A percentile compares a stretch with the other conserved stretches of the same genome.
These are phyloP conservation scores for Dactylellina cionopaga DNA, from an alignment of 2,329 filamentous ascomycete genomes.

Conservation along the genomic window DNA sequence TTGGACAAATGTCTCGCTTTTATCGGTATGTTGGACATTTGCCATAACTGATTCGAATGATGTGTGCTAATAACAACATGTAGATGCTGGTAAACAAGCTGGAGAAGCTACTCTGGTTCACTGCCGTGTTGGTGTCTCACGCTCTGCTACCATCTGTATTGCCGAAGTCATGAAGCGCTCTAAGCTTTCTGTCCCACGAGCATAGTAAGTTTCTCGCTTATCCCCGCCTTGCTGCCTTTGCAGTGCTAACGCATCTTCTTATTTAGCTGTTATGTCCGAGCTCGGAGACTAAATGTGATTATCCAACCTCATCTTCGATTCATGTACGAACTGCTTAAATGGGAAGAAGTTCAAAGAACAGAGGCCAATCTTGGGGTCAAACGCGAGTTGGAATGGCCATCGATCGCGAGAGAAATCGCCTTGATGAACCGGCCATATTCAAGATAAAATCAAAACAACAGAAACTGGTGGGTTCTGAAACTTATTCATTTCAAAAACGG, in stretches of 20 bases:
- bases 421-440: conserved; percentile 96
- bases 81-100: conserved; percentile 80
- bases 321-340: conserved; percentile 92
- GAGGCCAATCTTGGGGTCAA: conserved; percentile 67
- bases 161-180: conserved; percentile 94
- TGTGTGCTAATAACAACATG: conserved; percentile 43
- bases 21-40: conserved; percentile 74
- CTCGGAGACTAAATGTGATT: conserved; percentile 92
- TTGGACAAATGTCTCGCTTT: conserved; percentile 88
- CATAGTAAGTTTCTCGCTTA: conserved; percentile 70
- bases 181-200: conserved; percentile 83
- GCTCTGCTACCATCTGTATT: conserved; percentile 96
- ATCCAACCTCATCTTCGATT: conserved; percentile 97
- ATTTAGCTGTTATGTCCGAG: conserved; percentile 83
- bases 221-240: neutral
- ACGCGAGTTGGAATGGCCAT: conserved; percentile 89
- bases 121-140: conserved; percentile 93
- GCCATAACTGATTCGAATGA: neutral
- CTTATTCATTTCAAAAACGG: conserved; percentile 4
- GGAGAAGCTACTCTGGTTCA: conserved; percentile 91
- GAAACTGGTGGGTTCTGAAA: neutral
- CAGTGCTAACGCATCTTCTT: conserved; percentile 24
- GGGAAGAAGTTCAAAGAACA: conserved; percentile 80
- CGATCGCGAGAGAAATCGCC: conserved; percentile 87
- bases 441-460: conserved; percentile 65